phyloP scores from a whole-genome alignment of 768 basidiomycete species.

The Kwoniella newhampshirensis region DNA sequence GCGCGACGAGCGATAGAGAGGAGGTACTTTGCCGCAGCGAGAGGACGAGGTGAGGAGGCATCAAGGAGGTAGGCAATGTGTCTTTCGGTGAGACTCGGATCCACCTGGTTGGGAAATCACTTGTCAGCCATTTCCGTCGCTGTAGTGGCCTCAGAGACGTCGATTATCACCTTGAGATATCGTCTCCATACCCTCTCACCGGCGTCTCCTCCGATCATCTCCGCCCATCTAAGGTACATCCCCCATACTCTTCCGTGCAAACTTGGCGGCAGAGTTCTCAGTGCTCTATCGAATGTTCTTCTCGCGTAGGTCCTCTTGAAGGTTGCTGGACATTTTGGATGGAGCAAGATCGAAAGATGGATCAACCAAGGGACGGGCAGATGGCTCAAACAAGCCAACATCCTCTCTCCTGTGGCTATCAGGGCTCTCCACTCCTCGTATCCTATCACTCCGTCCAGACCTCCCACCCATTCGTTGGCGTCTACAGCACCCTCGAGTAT shows the following conservation, averaged over 20 bases:
- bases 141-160: neutral
- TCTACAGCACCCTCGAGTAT: constrained; percentile 81
- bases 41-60: constrained; percentile 70
- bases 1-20: constrained; percentile 81
- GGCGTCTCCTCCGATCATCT: constrained; percentile 67
- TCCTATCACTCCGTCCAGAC: constrained; percentile 83
- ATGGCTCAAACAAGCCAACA: constrained; percentile 92
- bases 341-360: constrained; percentile 85
- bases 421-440: constrained; percentile 94
- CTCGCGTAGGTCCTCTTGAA: constrained; percentile 88
- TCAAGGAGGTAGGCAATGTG: constrained; percentile 59
- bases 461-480: constrained; percentile 78
- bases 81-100: constrained; percentile 54
- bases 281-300: constrained; percentile 86
- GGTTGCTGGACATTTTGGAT: constrained; percentile 79
- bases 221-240: constrained; percentile 88
- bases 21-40: constrained; percentile 90
- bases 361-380: constrained; percentile 91
- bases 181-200: constrained; percentile 71
- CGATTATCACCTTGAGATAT: constrained; percentile 74
- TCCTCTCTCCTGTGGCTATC: constrained; percentile 84
- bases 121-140: neutral
- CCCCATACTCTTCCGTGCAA: constrained; percentile 90
- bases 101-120: constrained; percentile 40
- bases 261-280: constrained; percentile 89